These are phyloP conservation scores for Teratosphaeria destructans DNA, from an alignment of 2,329 filamentous ascomycete species.

Conservation along the genomic window DNA sequence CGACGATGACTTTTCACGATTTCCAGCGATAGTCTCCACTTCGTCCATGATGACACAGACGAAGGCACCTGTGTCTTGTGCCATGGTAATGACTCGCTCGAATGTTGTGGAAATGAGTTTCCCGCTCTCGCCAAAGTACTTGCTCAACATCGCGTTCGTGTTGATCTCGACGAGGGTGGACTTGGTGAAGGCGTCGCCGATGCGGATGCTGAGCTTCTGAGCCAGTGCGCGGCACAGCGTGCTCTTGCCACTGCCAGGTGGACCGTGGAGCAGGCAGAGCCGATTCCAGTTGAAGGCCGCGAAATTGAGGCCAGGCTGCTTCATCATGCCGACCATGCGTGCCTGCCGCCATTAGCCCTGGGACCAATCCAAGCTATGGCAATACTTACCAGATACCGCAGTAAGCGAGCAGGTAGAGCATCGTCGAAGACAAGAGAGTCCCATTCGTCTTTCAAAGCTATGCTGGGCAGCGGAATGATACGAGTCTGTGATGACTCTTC, in stretches of 20 bases:
- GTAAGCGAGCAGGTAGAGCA: conserved; percentile 30
- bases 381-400: conserved; percentile 23
- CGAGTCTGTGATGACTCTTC: conserved; percentile 23
- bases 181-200: conserved; percentile 27
- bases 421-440: conserved; percentile 37
- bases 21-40: conserved; percentile 39
- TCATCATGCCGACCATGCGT: conserved; percentile 28
- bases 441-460: conserved; percentile 33
- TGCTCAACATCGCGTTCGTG: conserved; percentile 35
- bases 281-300: conserved; percentile 36
- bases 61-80: conserved; percentile 31
- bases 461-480: conserved; percentile 28
- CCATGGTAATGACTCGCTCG: conserved; percentile 5
- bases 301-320: conserved; percentile 25
- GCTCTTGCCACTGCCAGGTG: conserved; percentile 35
- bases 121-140: conserved; percentile 38
- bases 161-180: conserved; percentile 36
- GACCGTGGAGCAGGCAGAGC: conserved; percentile 33
- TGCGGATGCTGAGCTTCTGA: conserved; percentile 40
- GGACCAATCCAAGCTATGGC: neutral
- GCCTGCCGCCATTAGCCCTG: conserved; percentile 6
- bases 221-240: conserved; percentile 38
- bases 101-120: conserved; percentile 28
- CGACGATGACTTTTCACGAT: conserved; percentile 29
- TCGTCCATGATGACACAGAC: conserved; percentile 41